A percentile compares a stretch with the other conserved stretches of the same genome.
Evolutionary conservation across 1,284 basidiomycete species (phyloP).

Genomic region (Cystobasidium slooffiae): DNA sequence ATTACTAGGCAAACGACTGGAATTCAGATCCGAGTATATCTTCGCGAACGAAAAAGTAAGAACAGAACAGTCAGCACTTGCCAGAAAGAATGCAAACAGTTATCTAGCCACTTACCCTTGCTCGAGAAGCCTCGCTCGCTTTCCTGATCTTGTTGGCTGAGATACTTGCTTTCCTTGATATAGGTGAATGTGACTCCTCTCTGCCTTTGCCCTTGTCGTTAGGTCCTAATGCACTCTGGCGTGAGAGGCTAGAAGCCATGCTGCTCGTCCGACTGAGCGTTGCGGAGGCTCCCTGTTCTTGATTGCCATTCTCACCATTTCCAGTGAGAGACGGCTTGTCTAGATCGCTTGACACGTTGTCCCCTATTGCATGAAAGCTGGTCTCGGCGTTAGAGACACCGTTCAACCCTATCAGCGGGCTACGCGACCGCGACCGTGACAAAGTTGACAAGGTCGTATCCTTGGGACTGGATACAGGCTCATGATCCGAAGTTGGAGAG

Average conservation of each 20-base stretch:
- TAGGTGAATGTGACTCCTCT: neutral
- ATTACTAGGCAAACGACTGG: neutral
- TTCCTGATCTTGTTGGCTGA: slow-evolving; percentile 24
- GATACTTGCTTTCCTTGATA: slow-evolving; percentile 1
- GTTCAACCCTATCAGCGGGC: neutral
- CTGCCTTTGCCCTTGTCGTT: neutral
- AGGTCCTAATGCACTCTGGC: neutral
- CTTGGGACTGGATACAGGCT: no score
- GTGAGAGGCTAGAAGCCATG: neutral
- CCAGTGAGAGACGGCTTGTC: no score
- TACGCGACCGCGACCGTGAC: neutral
- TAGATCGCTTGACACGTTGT: no score
- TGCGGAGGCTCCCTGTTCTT: neutral
- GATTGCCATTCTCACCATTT: neutral
- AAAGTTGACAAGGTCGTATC: neutral
- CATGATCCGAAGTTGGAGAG: no score
- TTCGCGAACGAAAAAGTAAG: neutral
- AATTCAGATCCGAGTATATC: neutral
- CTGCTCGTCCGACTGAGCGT: slow-evolving; percentile 21
- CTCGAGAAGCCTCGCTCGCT: slow-evolving; percentile 26
- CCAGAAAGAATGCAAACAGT: no score
- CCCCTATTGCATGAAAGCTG: no score
- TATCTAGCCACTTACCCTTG: neutral
- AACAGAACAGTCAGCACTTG: neutral
- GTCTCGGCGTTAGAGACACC: neutral